phyloP scores from a whole-genome alignment of 192 early-diverging fungal species.

The Backusella mclennaniae region DNA sequence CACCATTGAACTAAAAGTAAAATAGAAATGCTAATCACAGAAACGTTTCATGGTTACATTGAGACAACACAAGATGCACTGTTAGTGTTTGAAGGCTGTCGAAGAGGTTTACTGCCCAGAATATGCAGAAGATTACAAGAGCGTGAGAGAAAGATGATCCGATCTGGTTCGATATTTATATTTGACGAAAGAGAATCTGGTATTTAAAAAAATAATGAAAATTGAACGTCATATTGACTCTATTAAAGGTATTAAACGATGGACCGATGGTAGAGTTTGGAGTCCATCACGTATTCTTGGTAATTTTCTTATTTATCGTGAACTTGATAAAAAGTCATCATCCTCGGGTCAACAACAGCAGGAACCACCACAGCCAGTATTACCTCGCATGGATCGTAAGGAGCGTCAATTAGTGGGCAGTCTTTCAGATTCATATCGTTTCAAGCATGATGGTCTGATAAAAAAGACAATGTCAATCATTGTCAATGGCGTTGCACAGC shows the following conservation, averaged over 20 bases:
- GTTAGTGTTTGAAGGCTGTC: slow-evolving; percentile 76
- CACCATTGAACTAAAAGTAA: neutral
- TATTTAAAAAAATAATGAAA: slow-evolving; percentile 7
- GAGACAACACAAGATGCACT: slow-evolving; percentile 77
- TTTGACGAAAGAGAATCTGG: slow-evolving; percentile 82
- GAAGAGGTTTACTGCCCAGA: slow-evolving; percentile 62
- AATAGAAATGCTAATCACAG: slow-evolving; percentile 21
- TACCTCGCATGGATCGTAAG: slow-evolving; percentile 27
- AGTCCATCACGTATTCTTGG: slow-evolving; percentile 81
- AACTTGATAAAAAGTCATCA: slow-evolving; percentile 45
- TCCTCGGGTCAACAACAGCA: neutral
- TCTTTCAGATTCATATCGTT: slow-evolving; percentile 55
- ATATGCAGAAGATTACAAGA: slow-evolving; percentile 71
- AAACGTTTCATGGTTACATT: slow-evolving; percentile 65
- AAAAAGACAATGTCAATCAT: slow-evolving; percentile 80
- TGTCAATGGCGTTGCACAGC: slow-evolving; percentile 58
- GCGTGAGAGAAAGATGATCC: slow-evolving; percentile 65
- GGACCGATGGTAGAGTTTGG: slow-evolving; percentile 85
- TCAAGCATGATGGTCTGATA: slow-evolving; percentile 62
- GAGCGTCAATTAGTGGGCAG: slow-evolving; percentile 55
- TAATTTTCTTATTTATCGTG: slow-evolving; percentile 82
- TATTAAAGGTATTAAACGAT: slow-evolving; percentile 67
- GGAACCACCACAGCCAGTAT: slow-evolving; percentile 14
- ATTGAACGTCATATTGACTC: neutral
- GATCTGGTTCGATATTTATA: slow-evolving; percentile 77